Base-by-base conservation (phyloP, 2,329 filamentous ascomycete genomes). In the Parastagonospora avenae region DNA sequence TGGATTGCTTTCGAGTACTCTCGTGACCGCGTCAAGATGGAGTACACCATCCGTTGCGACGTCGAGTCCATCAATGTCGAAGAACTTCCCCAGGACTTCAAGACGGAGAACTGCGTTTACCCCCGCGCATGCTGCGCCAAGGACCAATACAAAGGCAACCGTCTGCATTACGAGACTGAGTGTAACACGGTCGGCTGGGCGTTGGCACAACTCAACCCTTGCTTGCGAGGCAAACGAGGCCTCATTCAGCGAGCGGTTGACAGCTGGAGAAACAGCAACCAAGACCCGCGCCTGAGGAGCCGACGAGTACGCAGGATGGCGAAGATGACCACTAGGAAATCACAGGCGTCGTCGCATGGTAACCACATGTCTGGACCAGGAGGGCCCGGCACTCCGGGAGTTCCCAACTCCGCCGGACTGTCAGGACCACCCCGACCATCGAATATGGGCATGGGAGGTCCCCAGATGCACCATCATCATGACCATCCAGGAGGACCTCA, bases 101-200 rank as follows among this genome's bases (percentile, higher is more conserved):
- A 96, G 80, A 91, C 91, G 8, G 93, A 97, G 73, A 99, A 99
- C 77, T 97, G 94, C 72, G 94, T 99, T 11, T 99, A 97, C 71
- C 94, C 94, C 2, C 86, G 94, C 53, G 94, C 94, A 4, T 97
- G 92, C 80, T 96, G 92, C 74, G 85, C 86, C 61, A 97, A 97
- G 76, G 93, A 97, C 52, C 89, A 96, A 72, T 99, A 99, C 80
- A 89, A 92, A 53, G 94, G 94, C 54, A 99, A 99, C 74, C 88
- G 94, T 12, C 79, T 97, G 62, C 90, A 94, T 63, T 99, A 99
- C 75, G 94, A 99, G 79, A 97, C 91, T 12, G 94, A 99, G 77
- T 99, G 94, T 82, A 99, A 99, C 77, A 91, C 92, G 0, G 94
- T 99, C n/a, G 94, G 94, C n/a, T 99, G 94, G 94, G 93, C 93